Conservation (phyloP, 495 filamentous ascomycete genomes). For the Daldinia bambusicola region DNA sequence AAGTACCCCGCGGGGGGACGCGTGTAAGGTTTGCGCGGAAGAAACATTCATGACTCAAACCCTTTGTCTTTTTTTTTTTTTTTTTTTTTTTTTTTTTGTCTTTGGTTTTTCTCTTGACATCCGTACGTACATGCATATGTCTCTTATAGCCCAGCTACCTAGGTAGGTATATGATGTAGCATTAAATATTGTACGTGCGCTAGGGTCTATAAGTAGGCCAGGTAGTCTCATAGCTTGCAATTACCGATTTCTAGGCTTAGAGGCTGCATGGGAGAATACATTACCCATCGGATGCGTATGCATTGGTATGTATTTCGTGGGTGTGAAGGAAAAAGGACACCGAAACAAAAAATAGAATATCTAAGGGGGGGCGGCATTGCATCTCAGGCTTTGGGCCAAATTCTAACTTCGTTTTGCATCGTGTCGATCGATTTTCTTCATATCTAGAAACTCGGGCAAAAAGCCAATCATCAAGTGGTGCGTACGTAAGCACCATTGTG, state of each 20-base stretch:
- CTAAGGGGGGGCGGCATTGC: background rate
- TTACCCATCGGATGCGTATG: background rate
- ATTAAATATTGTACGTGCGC: too few species aligned
- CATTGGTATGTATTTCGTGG: background rate
- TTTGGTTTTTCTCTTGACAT: background rate
- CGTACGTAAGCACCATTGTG: slow-evolving; percentile 27
- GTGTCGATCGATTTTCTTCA: slow-evolving; percentile 2
- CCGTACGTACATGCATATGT: background rate
- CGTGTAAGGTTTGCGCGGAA: slow-evolving; percentile 39
- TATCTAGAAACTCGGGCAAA: background rate
- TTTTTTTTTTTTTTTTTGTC: too few species aligned
- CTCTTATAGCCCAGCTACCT: too few species aligned
- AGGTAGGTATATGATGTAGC: too few species aligned
- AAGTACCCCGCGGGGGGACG: slow-evolving; percentile 13
- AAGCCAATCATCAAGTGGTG: slow-evolving; percentile 11
- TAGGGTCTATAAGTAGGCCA: background rate
- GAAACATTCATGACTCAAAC: slow-evolving; percentile 24
- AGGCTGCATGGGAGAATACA: background rate
- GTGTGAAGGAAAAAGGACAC: too few species aligned
- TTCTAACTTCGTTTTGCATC: slow-evolving; percentile 1
- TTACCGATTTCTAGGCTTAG: background rate
- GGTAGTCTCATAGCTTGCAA: background rate
- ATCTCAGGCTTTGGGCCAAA: background rate
- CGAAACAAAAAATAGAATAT: too few species aligned
- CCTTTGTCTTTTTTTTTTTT: background rate